Evolutionary conservation across 495 filamentous ascomycete species (phyloP).

Genomic region (Recurvomyces mirabilis): DNA sequence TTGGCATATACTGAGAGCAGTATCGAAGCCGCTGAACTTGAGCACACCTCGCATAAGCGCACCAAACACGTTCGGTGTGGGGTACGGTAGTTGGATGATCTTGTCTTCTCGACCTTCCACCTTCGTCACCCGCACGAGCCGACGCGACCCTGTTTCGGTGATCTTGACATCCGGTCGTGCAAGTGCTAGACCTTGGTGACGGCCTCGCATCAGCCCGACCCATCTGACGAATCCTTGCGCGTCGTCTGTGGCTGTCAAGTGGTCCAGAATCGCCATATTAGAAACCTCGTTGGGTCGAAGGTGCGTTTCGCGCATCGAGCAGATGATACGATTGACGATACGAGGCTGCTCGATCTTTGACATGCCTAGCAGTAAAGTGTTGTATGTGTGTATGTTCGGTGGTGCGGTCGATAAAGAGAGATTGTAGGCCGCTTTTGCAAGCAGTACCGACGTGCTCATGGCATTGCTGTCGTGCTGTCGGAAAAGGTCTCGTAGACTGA

Average conservation of each 20-base stretch:
- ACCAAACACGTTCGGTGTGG: constrained; percentile 26
- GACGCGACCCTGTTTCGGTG: constrained; percentile 13
- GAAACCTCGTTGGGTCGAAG: constrained; percentile 45
- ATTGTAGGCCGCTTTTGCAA: constrained; percentile 57
- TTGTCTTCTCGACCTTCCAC: constrained; percentile 12
- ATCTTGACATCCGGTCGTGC: constrained; percentile 25
- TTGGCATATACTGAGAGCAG: constrained; percentile 22
- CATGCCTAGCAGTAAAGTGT: constrained; percentile 49
- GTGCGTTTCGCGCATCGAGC: constrained; percentile 37
- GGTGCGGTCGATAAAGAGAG: constrained; percentile 45
- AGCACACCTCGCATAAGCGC: constrained; percentile 26
- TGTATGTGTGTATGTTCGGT: constrained; percentile 55
- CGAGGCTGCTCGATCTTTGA: constrained; percentile 38
- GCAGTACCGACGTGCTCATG: constrained; percentile 9
- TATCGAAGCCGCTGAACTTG: constrained; percentile 26
- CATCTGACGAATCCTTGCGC: constrained; percentile 20
- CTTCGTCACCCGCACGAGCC: constrained; percentile 16
- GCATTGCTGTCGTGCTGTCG: background rate
- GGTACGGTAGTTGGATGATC: constrained; percentile 27
- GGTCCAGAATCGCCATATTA: constrained; percentile 41
- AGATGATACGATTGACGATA: constrained; percentile 44
- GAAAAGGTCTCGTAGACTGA: constrained; percentile 14
- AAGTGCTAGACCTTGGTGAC: constrained; percentile 21
- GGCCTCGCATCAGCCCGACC: constrained; percentile 25
- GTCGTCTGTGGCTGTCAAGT: constrained; percentile 34